phyloP scores from a whole-genome alignment of 2,329 filamentous ascomycete genomes.

The Leptographium wingfieldii region DNA sequence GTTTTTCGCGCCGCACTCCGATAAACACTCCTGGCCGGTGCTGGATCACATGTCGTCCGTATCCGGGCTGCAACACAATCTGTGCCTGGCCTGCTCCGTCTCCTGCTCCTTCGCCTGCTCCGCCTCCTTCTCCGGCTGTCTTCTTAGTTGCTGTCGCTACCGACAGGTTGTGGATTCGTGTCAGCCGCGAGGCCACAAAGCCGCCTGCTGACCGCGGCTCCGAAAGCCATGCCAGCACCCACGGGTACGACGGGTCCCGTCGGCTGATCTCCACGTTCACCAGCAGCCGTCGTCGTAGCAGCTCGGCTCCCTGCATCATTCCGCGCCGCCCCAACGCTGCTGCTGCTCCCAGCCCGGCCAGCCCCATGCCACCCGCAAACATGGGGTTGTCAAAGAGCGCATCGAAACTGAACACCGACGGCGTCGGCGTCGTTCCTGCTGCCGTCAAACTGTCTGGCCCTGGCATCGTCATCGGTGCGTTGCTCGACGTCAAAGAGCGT shows the following conservation, averaged over 20 bases:
- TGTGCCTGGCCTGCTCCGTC: conserved; percentile 61
- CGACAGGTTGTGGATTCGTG: conserved; percentile 46
- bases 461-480: background rate
- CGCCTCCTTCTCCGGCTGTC: conserved; percentile 42
- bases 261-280: conserved; percentile 94
- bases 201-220: conserved; percentile 56
- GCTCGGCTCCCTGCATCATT: conserved; percentile 54
- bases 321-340: conserved; percentile 72
- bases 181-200: conserved; percentile 45
- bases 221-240: conserved; percentile 91
- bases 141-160: conserved; percentile 36
- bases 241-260: conserved; percentile 84
- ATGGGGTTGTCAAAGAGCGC: conserved; percentile 50
- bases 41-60: conserved; percentile 76
- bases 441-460: background rate
- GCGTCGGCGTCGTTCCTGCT: background rate
- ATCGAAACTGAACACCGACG: conserved; percentile 27
- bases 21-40: conserved; percentile 74
- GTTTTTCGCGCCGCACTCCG: conserved; percentile 73
- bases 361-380: conserved; percentile 67
- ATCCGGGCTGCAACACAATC: conserved; percentile 83
- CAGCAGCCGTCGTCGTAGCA: conserved; percentile 73
- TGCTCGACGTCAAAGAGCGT: background rate
- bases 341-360: conserved; percentile 75
- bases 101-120: conserved; percentile 46